A percentile compares a stretch with the other conserved stretches of the same genome.
Conservation (phyloP, 768 basidiomycete species). For the Hydnomerulius pinastri region DNA sequence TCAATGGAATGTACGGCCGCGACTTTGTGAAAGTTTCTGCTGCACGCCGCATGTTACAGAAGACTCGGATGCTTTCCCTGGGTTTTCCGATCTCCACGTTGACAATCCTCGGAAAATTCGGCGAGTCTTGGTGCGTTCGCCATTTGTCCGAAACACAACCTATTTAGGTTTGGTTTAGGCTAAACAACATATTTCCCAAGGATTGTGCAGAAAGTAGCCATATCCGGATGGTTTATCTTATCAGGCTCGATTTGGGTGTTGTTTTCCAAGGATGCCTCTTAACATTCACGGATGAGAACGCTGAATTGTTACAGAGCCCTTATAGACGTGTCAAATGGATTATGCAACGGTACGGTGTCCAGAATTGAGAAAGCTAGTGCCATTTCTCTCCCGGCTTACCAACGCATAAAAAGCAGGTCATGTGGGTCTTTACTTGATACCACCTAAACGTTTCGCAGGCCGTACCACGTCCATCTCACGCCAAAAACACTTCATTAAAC, state of each 20-base stretch:
- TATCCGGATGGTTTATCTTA: not conserved
- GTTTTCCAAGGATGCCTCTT: not conserved
- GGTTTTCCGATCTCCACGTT: not conserved
- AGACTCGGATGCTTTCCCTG: not conserved
- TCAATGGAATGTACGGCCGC: not conserved
- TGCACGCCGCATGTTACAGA: not conserved
- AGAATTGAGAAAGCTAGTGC: slow-evolving; percentile 1
- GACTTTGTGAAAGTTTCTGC: not conserved
- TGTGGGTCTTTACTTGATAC: slow-evolving; percentile 10
- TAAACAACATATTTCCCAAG: not conserved
- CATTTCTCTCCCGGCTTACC: slow-evolving; percentile 1
- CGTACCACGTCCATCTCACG: slow-evolving; percentile 25
- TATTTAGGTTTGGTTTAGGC: not conserved
- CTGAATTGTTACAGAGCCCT: not conserved
- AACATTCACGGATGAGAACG: slow-evolving; percentile 18
- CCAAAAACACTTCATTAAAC: slow-evolving; percentile 10
- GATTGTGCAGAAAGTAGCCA: not conserved
- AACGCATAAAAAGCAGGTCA: slow-evolving; percentile 15
- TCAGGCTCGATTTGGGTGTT: slow-evolving; percentile 4
- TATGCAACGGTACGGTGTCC: slow-evolving; percentile 1
- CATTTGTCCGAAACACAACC: not conserved
- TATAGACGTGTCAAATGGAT: slow-evolving; percentile 1
- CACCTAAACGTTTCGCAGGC: slow-evolving; percentile 9
- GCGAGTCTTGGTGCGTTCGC: not conserved
- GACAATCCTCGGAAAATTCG: not conserved